These are phyloP conservation scores for Panicum virgatum DNA, from an alignment of 202 grass and related monocot genomes.

Conservation along the genomic window DNA sequence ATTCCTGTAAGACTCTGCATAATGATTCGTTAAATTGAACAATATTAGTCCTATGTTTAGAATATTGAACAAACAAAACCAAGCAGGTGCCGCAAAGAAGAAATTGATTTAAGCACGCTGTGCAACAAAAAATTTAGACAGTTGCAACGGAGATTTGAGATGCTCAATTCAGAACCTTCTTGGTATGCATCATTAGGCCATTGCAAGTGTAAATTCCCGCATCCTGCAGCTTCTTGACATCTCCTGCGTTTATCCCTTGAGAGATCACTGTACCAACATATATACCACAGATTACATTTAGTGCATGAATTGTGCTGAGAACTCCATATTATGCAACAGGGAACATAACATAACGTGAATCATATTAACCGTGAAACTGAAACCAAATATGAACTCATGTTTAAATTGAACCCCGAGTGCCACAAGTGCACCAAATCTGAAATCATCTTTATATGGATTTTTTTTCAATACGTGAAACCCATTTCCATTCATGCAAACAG, in stretches of 20 bases:
- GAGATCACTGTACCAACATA: slow-evolving; percentile 69
- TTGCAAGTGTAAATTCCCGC: slow-evolving; percentile 98
- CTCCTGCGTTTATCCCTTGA: slow-evolving; percentile 95
- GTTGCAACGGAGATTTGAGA: background rate
- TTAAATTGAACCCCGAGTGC: slow-evolving; percentile 17
- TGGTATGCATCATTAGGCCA: slow-evolving; percentile 97
- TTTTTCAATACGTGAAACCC: too few relatives aligned
- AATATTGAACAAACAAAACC: background rate
- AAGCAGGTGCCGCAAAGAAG: background rate
- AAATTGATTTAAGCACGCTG: background rate
- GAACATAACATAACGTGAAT: background rate
- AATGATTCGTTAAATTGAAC: background rate
- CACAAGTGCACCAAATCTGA: background rate
- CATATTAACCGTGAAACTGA: background rate
- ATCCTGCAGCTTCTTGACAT: slow-evolving; percentile 96
- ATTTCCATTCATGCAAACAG: too few relatives aligned
- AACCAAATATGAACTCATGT: background rate
- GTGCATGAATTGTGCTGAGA: background rate
- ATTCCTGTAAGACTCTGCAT: slow-evolving; percentile 82
- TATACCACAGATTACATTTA: background rate
- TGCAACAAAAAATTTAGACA: slow-evolving; percentile 11
- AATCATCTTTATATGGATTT: too few relatives aligned
- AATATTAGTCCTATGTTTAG: slow-evolving; percentile 1
- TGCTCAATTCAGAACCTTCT: slow-evolving; percentile 59
- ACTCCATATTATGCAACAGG: slow-evolving; percentile 7